phyloP scores from a whole-genome alignment of 306 rosid species.

The Citrullus amarus region DNA sequence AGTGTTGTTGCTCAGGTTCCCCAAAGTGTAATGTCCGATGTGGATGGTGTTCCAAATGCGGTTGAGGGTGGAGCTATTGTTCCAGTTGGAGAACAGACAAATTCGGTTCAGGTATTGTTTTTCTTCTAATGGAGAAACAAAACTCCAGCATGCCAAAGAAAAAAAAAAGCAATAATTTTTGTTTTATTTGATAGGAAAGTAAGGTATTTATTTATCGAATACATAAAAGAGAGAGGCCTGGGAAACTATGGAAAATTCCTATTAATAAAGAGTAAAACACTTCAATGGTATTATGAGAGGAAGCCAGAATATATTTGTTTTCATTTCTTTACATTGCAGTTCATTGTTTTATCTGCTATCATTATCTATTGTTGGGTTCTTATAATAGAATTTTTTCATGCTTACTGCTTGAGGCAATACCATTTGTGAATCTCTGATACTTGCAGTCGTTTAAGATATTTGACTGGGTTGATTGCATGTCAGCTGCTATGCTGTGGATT shows the following conservation, averaged over 20 bases:
- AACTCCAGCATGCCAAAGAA: neutral
- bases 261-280: neutral
- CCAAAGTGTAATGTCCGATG: conserved; percentile 29
- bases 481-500: conserved; percentile 12
- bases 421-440: too few species aligned
- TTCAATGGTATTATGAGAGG: neutral
- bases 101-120: conserved; percentile 66
- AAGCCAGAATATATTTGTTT: neutral
- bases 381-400: neutral
- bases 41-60: conserved; percentile 32
- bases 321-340: neutral
- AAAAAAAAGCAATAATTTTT: neutral
- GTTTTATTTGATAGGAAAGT: neutral
- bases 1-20: conserved; percentile 31
- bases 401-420: neutral
- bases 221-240: neutral
- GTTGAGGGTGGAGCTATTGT: conserved; percentile 77
- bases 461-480: neutral
- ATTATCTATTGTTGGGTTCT: neutral
- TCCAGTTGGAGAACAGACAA: conserved; percentile 68
- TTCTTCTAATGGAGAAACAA: neutral
- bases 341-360: neutral
- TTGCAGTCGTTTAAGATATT: neutral
- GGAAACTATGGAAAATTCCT: neutral
- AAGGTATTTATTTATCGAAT: neutral